A percentile compares a stretch with the other conserved stretches of the same genome.
These are phyloP conservation scores for Globisporangium carolinianum DNA, from an alignment of 352 stramenopile species.

Conservation along the genomic window DNA sequence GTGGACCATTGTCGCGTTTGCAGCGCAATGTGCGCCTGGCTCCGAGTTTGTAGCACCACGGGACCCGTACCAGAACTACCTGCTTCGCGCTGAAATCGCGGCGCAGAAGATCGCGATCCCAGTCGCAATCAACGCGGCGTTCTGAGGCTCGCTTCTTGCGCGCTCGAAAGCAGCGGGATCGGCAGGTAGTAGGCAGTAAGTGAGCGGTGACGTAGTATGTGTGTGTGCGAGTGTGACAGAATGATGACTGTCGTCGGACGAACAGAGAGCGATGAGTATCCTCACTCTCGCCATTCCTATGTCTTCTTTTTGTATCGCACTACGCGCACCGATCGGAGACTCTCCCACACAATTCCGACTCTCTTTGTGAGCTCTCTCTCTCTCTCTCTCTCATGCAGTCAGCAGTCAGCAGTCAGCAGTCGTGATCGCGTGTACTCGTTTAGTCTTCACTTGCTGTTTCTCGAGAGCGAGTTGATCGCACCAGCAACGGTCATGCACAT, in stretches of 20 bases:
- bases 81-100: conserved; percentile 2
- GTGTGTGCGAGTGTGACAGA: too few relatives aligned
- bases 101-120: conserved; percentile 11
- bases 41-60: conserved; percentile 15
- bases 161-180: too few relatives aligned
- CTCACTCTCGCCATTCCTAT: too few relatives aligned
- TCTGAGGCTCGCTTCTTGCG: not conserved
- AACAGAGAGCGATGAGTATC: too few relatives aligned
- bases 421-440: not conserved
- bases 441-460: not conserved
- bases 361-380: too few relatives aligned
- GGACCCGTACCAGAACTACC: conserved; percentile 8
- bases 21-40: conserved; percentile 29
- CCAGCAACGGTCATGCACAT: not conserved
- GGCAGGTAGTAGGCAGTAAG: too few relatives aligned
- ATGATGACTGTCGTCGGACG: too few relatives aligned
- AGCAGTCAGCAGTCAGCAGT: not conserved
- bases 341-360: too few relatives aligned
- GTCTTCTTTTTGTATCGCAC: too few relatives aligned
- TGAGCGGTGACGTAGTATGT: too few relatives aligned
- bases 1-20: conserved; percentile 40
- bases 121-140: conserved; percentile 5
- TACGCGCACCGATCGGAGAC: too few relatives aligned
- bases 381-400: too few relatives aligned
- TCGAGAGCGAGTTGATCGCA: not conserved